Evolutionary conservation across 2,329 filamentous ascomycete genomes (phyloP).

Genomic region (Ascochyta koolunga): DNA sequence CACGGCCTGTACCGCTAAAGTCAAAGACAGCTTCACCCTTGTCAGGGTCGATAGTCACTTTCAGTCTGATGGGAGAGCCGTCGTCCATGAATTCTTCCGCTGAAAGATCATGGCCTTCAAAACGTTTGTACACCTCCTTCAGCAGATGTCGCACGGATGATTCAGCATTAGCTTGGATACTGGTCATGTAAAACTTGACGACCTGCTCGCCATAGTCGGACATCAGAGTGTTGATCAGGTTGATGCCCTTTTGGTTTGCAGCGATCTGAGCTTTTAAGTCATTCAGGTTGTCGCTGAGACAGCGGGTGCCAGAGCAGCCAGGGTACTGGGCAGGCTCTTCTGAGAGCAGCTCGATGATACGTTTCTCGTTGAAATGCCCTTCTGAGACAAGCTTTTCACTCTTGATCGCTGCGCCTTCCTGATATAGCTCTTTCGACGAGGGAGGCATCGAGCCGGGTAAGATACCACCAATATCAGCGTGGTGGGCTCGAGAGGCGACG

Average conservation of each 20-base stretch:
- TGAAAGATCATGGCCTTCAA: slow-evolving; percentile 72
- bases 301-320: slow-evolving; percentile 79
- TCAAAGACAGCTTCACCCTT: slow-evolving; percentile 80
- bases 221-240: slow-evolving; percentile 75
- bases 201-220: slow-evolving; percentile 77
- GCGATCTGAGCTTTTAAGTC: slow-evolving; percentile 87
- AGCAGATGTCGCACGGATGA: slow-evolving; percentile 75
- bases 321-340: slow-evolving; percentile 75
- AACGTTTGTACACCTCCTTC: slow-evolving; percentile 71
- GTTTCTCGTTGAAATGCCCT: slow-evolving; percentile 78
- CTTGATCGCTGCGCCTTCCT: slow-evolving; percentile 63
- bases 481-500: slow-evolving; percentile 79
- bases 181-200: slow-evolving; percentile 83
- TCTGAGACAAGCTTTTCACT: slow-evolving; percentile 73
- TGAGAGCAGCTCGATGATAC: slow-evolving; percentile 73
- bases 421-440: slow-evolving; percentile 65
- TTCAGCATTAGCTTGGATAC: slow-evolving; percentile 82
- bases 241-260: slow-evolving; percentile 85
- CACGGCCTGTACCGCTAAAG: slow-evolving; percentile 77
- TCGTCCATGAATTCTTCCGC: slow-evolving; percentile 89
- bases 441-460: slow-evolving; percentile 84
- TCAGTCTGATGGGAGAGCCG: slow-evolving; percentile 76
- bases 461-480: slow-evolving; percentile 85
- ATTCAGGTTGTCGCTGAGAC: slow-evolving; percentile 81
- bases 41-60: slow-evolving; percentile 74